Evolutionary conservation across 192 early-diverging fungal species (phyloP).

Genomic region (Coemansia sp.): DNA sequence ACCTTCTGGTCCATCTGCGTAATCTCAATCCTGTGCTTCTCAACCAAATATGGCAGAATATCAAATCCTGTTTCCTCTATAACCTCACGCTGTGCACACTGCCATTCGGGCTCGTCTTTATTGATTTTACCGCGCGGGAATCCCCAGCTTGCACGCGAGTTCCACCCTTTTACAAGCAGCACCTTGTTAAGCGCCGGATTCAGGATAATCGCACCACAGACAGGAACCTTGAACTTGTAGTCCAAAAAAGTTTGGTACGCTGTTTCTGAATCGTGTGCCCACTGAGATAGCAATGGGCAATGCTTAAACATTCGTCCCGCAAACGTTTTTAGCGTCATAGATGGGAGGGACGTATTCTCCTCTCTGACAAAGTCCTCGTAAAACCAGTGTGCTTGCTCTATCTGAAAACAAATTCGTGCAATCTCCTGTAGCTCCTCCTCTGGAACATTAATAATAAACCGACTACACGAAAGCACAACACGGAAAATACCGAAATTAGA

Average conservation of each 20-base stretch:
- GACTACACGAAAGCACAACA: constrained; percentile 53
- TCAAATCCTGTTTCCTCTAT: constrained; percentile 97
- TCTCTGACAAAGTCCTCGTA: constrained; percentile 98
- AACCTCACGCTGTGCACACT: constrained; percentile 92
- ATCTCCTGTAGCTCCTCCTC: constrained; percentile 92
- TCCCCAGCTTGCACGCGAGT: constrained; percentile 88
- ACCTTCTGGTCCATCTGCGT: constrained; percentile 90
- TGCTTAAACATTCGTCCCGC: constrained; percentile 83
- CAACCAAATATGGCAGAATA: constrained; percentile 64
- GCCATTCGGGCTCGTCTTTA: constrained; percentile 85
- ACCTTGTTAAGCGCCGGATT: constrained; percentile 75
- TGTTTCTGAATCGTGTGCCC: constrained; percentile 82
- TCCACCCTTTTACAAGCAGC: constrained; percentile 94
- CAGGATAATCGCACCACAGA: constrained; percentile 95
- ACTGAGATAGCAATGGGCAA: constrained; percentile 87
- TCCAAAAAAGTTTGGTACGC: constrained; percentile 93
- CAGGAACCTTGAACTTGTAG: constrained; percentile 95
- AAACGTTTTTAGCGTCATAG: constrained; percentile 84
- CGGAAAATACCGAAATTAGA: background rate
- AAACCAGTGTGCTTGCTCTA: constrained; percentile 99
- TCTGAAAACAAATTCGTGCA: constrained; percentile 97
- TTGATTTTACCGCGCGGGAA: constrained; percentile 99
- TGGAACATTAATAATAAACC: constrained; percentile 99
- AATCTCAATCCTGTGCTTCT: constrained; percentile 83
- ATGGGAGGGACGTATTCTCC: constrained; percentile 74